A percentile compares a stretch with the other conserved stretches of the same genome.
phyloP scores from a whole-genome alignment of 163 green algal genomes.

The Smithsoniella earleae region DNA sequence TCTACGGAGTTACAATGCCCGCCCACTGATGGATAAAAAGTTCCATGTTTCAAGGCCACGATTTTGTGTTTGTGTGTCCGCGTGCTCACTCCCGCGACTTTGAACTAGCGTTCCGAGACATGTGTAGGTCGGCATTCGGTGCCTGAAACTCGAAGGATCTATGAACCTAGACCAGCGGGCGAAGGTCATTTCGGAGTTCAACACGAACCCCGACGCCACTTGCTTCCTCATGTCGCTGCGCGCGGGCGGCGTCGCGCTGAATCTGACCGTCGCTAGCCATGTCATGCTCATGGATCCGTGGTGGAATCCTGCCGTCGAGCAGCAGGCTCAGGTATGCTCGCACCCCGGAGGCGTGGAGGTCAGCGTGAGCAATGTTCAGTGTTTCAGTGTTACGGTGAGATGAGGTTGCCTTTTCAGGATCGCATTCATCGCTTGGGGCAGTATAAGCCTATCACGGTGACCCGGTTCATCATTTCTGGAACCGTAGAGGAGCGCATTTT shows the following conservation, averaged over 20 bases:
- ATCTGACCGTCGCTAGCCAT: slow-evolving; percentile 78
- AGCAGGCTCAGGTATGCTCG: slow-evolving; percentile 55
- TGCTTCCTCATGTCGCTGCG: slow-evolving; percentile 91
- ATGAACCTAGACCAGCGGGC: slow-evolving; percentile 71
- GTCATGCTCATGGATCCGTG: slow-evolving; percentile 79
- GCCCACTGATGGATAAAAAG: slow-evolving; percentile 5
- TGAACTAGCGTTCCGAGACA: no score
- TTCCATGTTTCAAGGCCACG: background rate
- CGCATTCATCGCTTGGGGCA: slow-evolving; percentile 57
- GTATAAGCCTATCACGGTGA: slow-evolving; percentile 73
- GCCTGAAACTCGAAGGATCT: slow-evolving; percentile 70
- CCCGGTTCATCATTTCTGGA: slow-evolving; percentile 75
- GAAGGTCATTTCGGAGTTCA: slow-evolving; percentile 67
- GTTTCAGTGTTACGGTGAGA: background rate
- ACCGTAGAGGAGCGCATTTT: slow-evolving; percentile 94
- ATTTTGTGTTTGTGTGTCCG: no score
- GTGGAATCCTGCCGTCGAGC: slow-evolving; percentile 77
- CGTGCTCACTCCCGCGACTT: no score
- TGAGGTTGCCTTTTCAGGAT: slow-evolving; percentile 35
- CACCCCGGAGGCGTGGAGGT: background rate
- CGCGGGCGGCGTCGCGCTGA: slow-evolving; percentile 87
- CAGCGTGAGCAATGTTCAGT: background rate
- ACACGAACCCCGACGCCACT: slow-evolving; percentile 53
- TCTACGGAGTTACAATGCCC: no score
- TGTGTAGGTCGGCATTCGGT: slow-evolving; percentile 60